Evolutionary conservation across 2,329 filamentous ascomycete genomes (phyloP), one percentile per base, ranked within the genome.

Genomic region (Neopestalotiopsis sp.): DNA sequence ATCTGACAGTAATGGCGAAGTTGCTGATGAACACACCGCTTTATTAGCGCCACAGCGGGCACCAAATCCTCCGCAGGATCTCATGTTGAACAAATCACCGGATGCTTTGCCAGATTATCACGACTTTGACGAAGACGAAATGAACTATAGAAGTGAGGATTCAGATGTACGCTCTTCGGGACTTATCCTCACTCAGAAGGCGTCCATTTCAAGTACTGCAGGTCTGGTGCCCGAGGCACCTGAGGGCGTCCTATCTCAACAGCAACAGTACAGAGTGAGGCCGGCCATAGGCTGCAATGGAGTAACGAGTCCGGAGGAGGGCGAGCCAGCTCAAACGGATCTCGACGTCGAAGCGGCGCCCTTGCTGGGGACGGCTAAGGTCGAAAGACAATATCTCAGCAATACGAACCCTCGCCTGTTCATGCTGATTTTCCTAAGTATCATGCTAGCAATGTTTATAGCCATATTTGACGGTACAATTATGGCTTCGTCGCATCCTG

Each of bases 401-500:
- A 82, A 82, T 70, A 82, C 84, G 49, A 82, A 86, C 9, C 78
- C 77, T 40, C 77, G 81, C 5, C 83, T 85, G 34, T 92, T 93
- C 80, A 90, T 88, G 86, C 76, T 89, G 70, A 87, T 92, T 68
- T 92, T 92, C 76, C 73, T 80, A 5, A 86, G 87, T 64, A 83
- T 92, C 61, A 79, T 91, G 70, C 76, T 86, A n/a, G 84, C 84
- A 4, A 88, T 88, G 74, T 87, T 91, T 71, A 83, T 90, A 17
- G 81, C 83, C 42, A 89, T 85, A 77, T 95, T 95, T 76, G 93
- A 95, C 82, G 87, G 88, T 10, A 95, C 92, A 3, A 87, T 95
- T 73, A 94, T 95, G 92, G 92, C 92, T 4, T 94, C 92, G 2
- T 91, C 88, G 58, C 93, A 96, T 78, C 92, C 93, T 0, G 91